Conservation (phyloP, 2,329 filamentous ascomycete species). For the Byssochlamys sp. region DNA sequence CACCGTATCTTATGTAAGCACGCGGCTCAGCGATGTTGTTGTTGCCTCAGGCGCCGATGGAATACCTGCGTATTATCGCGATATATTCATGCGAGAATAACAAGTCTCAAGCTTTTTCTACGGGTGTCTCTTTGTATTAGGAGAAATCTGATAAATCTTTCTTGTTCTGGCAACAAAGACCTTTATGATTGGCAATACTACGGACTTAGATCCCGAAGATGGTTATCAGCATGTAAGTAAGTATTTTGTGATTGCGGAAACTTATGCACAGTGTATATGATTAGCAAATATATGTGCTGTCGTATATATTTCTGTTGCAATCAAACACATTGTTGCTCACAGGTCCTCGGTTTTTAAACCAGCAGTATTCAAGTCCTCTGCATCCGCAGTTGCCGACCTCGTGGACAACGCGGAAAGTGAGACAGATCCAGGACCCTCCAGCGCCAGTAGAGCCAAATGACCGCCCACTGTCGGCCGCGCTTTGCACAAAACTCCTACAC, state of each 20-base stretch:
- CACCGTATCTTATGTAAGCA: constrained; percentile 1
- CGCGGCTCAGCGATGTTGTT: not conserved
- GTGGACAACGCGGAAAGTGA: not conserved
- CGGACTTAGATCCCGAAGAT: not conserved
- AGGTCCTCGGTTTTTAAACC: not conserved
- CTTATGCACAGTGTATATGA: not conserved
- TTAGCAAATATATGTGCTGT: not conserved
- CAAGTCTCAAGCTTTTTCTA: no score
- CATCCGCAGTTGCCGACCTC: not conserved
- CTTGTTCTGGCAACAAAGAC: not conserved
- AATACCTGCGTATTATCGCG: not conserved
- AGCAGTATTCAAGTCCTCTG: not conserved
- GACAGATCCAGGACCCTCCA: constrained; percentile 16
- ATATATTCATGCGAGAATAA: no score
- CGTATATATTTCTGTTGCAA: not conserved
- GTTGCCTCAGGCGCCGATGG: not conserved
- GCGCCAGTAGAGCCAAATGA: constrained; percentile 34
- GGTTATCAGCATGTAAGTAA: not conserved
- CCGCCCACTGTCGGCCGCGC: constrained; percentile 36
- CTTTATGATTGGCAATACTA: not conserved
- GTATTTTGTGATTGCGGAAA: not conserved
- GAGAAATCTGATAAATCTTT: no score
- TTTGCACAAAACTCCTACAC: constrained; percentile 23
- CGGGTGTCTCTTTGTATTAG: no score
- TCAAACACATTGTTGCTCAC: not conserved